A percentile compares a stretch with the other conserved stretches of the same genome.
Evolutionary conservation across 2,329 filamentous ascomycete genomes (phyloP).

Genomic region (Amesomyces nigricolor): DNA sequence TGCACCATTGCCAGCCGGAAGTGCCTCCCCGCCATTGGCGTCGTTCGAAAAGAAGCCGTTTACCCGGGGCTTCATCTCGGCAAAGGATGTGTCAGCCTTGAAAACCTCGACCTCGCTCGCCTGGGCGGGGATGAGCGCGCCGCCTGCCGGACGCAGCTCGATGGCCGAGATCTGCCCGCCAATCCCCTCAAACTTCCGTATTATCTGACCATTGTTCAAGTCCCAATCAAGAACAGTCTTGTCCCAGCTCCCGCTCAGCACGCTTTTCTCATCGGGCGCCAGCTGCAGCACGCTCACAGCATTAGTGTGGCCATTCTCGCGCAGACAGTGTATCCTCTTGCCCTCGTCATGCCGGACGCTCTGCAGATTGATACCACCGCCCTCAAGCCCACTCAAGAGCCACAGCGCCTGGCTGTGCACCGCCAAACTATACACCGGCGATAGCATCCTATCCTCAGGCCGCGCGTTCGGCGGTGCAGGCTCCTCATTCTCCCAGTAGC

Average conservation of each 20-base stretch:
- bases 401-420: constrained; percentile 86
- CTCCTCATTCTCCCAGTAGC: constrained; percentile 98
- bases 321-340: constrained; percentile 74
- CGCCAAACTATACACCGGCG: constrained; percentile 89
- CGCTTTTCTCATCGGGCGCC: constrained; percentile 75
- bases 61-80: constrained; percentile 55
- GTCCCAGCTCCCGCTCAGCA: constrained; percentile 94
- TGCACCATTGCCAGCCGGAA: constrained; percentile 24
- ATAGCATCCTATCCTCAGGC: constrained; percentile 59
- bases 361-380: constrained; percentile 87
- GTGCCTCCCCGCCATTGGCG: constrained; percentile 30
- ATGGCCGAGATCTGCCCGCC: constrained; percentile 83
- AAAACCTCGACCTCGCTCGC: constrained; percentile 50
- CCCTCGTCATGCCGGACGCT: constrained; percentile 93
- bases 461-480: constrained; percentile 39
- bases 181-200: constrained; percentile 69
- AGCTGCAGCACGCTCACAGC: constrained; percentile 84
- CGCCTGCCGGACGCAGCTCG: constrained; percentile 74
- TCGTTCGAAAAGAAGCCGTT: constrained; percentile 46
- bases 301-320: constrained; percentile 66
- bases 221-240: constrained; percentile 95
- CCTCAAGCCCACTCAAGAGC: constrained; percentile 85
- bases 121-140: constrained; percentile 68
- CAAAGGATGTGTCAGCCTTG: constrained; percentile 64
- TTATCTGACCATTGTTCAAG: constrained; percentile 74